phyloP scores from a whole-genome alignment of 2,329 filamentous ascomycete species.

The Trichoderma sp. region DNA sequence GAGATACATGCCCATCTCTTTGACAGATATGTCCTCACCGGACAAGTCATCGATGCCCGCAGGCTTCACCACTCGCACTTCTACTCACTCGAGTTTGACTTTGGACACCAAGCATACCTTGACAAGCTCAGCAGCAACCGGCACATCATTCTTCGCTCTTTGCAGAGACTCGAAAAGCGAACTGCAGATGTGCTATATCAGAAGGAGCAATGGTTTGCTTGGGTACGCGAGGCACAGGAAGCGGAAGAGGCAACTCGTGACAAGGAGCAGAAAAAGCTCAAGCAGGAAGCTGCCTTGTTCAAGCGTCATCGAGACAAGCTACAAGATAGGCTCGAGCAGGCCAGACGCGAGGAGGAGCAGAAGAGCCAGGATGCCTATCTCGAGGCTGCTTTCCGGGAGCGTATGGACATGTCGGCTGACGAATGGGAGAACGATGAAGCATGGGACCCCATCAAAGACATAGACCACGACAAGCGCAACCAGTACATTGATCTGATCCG shows the following conservation, averaged over 20 bases:
- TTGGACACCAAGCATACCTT: conserved; percentile 2
- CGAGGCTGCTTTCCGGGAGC: conserved; percentile 27
- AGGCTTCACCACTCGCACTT: conserved; percentile 11
- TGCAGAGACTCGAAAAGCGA: neutral
- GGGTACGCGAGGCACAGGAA: conserved; percentile 1
- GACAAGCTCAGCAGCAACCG: conserved; percentile 11
- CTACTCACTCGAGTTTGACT: neutral
- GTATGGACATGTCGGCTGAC: conserved; percentile 23
- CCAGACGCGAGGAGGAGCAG: conserved; percentile 27
- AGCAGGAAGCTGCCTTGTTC: conserved; percentile 28
- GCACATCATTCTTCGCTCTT: neutral
- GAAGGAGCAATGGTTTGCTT: conserved; percentile 12
- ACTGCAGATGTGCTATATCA: neutral
- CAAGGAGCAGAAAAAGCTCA: conserved; percentile 8
- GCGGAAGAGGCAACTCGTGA: conserved; percentile 4
- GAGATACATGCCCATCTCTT: neutral
- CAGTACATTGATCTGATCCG: conserved; percentile 30
- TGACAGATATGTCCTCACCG: conserved; percentile 4
- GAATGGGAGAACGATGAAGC: conserved; percentile 25
- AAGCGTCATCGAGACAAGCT: conserved; percentile 28
- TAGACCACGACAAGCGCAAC: conserved; percentile 25
- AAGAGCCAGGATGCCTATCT: conserved; percentile 30
- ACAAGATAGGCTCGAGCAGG: conserved; percentile 22
- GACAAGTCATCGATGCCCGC: conserved; percentile 5
- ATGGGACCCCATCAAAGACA: conserved; percentile 31